Conservation (phyloP, 306 rosid species). For the Glycyrrhiza uralensis region DNA sequence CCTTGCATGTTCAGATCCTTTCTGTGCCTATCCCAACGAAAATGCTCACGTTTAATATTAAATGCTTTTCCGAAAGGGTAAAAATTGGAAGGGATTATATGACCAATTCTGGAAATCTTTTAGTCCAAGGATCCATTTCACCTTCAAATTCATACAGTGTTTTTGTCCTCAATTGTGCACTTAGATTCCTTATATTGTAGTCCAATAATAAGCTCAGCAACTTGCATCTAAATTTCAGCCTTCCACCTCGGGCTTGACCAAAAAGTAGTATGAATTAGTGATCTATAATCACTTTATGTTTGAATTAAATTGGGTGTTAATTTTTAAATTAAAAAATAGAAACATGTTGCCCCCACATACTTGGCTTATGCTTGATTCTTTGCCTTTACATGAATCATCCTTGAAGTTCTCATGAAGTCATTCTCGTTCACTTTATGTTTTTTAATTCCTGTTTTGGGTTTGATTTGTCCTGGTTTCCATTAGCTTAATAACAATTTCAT, state of each 20-base stretch:
- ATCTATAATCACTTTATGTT: background rate
- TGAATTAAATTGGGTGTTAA: background rate
- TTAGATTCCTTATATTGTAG: background rate
- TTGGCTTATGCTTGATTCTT: slow-evolving; percentile 61
- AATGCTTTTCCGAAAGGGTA: background rate
- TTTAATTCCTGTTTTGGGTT: slow-evolving; percentile 12
- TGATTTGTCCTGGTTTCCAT: slow-evolving; percentile 24
- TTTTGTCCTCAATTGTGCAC: background rate
- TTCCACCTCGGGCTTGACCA: background rate
- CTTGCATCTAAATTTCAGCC: background rate
- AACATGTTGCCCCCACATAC: slow-evolving; percentile 52
- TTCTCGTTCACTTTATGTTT: slow-evolving; percentile 42
- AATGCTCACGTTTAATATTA: background rate
- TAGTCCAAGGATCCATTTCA: slow-evolving; percentile 7
- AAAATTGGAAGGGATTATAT: background rate
- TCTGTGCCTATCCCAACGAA: background rate
- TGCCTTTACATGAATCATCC: slow-evolving; percentile 70
- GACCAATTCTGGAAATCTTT: background rate
- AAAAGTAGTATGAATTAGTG: background rate
- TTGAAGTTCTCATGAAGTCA: slow-evolving; percentile 78
- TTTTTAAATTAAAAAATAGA: background rate
- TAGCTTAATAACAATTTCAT: slow-evolving; percentile 32
- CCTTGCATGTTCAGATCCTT: background rate
- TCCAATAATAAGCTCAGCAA: background rate
- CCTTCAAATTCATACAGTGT: background rate